Evolutionary conservation across 2,329 filamentous ascomycete genomes (phyloP).

Genomic region (Corniculantispora saksenae): DNA sequence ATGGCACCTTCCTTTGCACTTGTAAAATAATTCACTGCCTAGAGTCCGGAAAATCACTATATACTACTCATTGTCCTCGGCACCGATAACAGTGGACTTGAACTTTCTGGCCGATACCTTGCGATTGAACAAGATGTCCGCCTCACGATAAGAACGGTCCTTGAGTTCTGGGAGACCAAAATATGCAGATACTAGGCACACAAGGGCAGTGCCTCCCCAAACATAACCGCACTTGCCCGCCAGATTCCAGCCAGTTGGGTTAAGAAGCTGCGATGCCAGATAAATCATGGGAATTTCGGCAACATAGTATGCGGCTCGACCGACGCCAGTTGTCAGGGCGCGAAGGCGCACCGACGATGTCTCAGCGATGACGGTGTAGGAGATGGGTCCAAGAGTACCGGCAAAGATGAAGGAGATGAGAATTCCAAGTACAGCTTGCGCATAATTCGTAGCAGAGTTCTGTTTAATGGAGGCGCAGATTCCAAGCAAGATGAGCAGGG

Average conservation of each 20-base stretch:
- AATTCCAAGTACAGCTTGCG: conserved; percentile 39
- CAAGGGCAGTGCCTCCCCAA: conserved; percentile 44
- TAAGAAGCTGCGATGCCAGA: conserved; percentile 41
- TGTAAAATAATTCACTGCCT: too few species aligned
- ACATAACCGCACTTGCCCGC: conserved; percentile 49
- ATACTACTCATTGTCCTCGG: conserved; percentile 42
- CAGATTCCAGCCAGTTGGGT: conserved; percentile 41
- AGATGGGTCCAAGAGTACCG: conserved; percentile 36
- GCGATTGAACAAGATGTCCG: conserved; percentile 46
- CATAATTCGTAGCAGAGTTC: conserved; percentile 35
- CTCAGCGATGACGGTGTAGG: conserved; percentile 41
- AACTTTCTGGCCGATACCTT: conserved; percentile 44
- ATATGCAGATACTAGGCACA: conserved; percentile 43
- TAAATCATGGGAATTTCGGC: conserved; percentile 44
- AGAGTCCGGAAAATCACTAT: too few species aligned
- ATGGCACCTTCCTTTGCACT: too few species aligned
- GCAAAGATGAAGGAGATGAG: conserved; percentile 42
- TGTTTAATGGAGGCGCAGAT: conserved; percentile 37
- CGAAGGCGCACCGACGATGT: conserved; percentile 39
- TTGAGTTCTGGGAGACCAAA: conserved; percentile 48
- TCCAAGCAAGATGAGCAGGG: conserved; percentile 38
- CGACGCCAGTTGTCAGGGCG: conserved; percentile 39
- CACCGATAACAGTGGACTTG: conserved; percentile 44
- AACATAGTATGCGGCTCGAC: conserved; percentile 43
- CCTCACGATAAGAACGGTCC: conserved; percentile 45